A percentile compares a stretch with the other conserved stretches of the same genome.
Conservation (phyloP, 73 alveolate species). For the Paramecium primaurelia region DNA sequence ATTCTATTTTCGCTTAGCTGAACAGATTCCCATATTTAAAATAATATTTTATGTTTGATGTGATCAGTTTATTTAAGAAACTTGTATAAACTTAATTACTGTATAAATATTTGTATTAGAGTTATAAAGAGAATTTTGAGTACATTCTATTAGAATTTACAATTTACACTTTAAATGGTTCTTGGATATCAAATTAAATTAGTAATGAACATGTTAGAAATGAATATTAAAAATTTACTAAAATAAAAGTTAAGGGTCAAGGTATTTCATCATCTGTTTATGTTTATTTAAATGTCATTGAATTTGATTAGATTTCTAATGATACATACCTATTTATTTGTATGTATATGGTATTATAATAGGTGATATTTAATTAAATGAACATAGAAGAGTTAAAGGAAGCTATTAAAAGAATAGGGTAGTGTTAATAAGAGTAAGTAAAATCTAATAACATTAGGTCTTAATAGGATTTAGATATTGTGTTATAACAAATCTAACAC, state of each 20-base stretch:
- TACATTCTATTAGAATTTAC: background rate
- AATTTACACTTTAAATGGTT: background rate
- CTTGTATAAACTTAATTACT: background rate
- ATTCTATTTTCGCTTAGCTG: background rate
- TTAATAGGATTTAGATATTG: background rate
- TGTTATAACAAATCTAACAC: background rate
- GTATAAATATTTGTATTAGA: background rate
- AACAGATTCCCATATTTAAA: slow-evolving; percentile 14
- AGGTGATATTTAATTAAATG: slow-evolving; percentile 17
- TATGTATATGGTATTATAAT: background rate
- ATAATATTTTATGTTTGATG: background rate
- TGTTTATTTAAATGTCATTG: background rate
- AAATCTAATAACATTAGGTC: background rate
- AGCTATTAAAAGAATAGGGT: background rate
- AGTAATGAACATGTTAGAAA: background rate
- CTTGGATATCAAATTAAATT: background rate
- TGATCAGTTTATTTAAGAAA: background rate
- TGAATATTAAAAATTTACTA: background rate
- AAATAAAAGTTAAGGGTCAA: background rate
- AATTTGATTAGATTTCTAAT: background rate
- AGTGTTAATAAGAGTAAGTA: background rate
- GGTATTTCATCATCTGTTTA: background rate
- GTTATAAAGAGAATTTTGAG: background rate
- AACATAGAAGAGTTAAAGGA: slow-evolving; percentile 25
- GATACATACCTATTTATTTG: slow-evolving; percentile 1